phyloP scores from a whole-genome alignment of 306 rosid species.

The Vicia faba region DNA sequence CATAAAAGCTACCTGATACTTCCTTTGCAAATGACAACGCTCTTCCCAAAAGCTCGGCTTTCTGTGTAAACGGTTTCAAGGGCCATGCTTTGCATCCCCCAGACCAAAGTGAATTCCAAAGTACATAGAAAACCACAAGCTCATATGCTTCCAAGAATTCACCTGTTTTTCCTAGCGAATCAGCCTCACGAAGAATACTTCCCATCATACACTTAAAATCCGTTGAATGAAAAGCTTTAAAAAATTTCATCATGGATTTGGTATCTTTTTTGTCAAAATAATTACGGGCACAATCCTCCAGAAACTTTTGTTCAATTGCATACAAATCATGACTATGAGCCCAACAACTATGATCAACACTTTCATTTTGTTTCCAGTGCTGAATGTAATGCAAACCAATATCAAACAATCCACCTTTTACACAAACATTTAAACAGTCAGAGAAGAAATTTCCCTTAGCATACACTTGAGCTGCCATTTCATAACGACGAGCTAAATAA shows the following conservation, averaged over 20 bases:
- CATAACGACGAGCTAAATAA: conserved; percentile 50
- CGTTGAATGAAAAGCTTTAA: conserved; percentile 59
- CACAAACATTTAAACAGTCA: conserved; percentile 60
- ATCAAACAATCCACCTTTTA: conserved; percentile 55
- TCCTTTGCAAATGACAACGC: conserved; percentile 55
- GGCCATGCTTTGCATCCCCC: conserved; percentile 73
- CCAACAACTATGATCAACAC: conserved; percentile 23
- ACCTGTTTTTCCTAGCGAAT: conserved; percentile 60
- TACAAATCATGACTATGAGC: conserved; percentile 34
- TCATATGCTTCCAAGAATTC: conserved; percentile 52
- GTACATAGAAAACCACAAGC: conserved; percentile 47
- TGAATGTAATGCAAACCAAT: conserved; percentile 58
- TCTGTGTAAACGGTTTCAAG: conserved; percentile 47
- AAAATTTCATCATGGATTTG: conserved; percentile 70
- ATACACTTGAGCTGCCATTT: conserved; percentile 58
- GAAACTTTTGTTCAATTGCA: conserved; percentile 54
- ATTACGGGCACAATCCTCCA: conserved; percentile 64
- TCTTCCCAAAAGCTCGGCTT: conserved; percentile 53
- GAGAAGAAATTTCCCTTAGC: conserved; percentile 60
- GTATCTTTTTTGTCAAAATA: conserved; percentile 47
- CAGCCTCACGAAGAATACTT: conserved; percentile 42
- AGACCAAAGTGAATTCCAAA: conserved; percentile 67
- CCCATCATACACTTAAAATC: conserved; percentile 56
- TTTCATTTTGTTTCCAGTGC: conserved; percentile 57
- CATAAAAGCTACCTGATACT: conserved; percentile 38